Conservation (phyloP, 306 rosid species). For the Lathyrus tuberosus region DNA sequence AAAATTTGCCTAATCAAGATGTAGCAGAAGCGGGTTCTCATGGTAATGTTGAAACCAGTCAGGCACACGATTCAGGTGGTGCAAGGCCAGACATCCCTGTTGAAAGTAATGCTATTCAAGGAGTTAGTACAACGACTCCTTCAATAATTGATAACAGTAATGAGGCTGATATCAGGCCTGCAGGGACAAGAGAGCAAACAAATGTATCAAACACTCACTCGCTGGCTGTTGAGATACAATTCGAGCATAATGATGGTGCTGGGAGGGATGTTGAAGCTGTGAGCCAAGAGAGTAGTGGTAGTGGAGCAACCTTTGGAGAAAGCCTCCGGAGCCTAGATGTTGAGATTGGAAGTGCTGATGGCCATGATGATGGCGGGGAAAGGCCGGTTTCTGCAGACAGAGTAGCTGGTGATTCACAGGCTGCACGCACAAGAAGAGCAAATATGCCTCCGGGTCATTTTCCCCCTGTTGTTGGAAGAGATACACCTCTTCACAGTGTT, state of each 20-base stretch:
- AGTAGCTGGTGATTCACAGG: conserved; percentile 70
- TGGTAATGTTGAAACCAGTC: conserved; percentile 55
- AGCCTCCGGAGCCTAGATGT: conserved; percentile 98
- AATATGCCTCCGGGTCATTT: conserved; percentile 60
- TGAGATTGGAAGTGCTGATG: conserved; percentile 99
- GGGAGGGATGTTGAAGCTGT: conserved; percentile 95
- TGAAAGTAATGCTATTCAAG: conserved; percentile 61
- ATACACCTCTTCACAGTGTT: conserved; percentile 87
- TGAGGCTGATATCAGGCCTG: conserved; percentile 53
- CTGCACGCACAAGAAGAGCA: conserved; percentile 74
- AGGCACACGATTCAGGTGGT: conserved; percentile 59
- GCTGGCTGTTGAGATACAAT: conserved; percentile 84
- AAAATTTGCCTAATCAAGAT: conserved; percentile 60
- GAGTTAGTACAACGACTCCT: conserved; percentile 46
- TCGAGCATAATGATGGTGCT: conserved; percentile 77
- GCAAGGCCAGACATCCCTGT: conserved; percentile 56
- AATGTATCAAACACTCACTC: conserved; percentile 54
- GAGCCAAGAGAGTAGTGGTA: conserved; percentile 97
- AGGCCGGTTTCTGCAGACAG: conserved; percentile 88
- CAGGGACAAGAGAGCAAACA: conserved; percentile 57
- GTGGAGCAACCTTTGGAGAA: conserved; percentile 99
- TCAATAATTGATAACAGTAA: conserved; percentile 42
- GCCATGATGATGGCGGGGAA: conserved; percentile 95
- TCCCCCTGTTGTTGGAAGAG: conserved; percentile 71
- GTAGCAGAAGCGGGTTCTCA: conserved; percentile 51